A percentile compares a stretch with the other conserved stretches of the same genome.
phyloP scores from a whole-genome alignment of 2,329 filamentous ascomycete genomes.

The Fusarium tupiense region DNA sequence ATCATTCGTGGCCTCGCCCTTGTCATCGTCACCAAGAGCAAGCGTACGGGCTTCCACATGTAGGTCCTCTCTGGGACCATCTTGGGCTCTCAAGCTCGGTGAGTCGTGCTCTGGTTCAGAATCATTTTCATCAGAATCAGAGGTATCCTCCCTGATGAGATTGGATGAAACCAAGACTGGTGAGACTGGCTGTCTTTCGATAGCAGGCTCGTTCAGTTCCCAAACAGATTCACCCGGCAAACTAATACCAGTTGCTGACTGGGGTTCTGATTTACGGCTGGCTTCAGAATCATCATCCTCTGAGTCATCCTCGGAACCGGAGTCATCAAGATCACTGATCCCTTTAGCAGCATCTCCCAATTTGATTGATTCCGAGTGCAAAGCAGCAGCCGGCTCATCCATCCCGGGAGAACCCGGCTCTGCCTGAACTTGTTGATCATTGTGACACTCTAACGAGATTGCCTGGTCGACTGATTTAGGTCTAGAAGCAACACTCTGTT shows the following conservation, averaged over 20 bases:
- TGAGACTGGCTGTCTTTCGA: neutral
- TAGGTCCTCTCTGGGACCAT: neutral
- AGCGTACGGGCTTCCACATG: neutral
- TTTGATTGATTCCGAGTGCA: neutral
- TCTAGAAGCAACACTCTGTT: neutral
- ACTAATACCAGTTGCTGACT: neutral
- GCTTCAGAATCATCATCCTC: neutral
- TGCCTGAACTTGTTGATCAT: neutral
- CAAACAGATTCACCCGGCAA: neutral
- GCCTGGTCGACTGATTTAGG: neutral
- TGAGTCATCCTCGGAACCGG: neutral
- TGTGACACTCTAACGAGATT: neutral
- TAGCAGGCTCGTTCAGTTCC: neutral
- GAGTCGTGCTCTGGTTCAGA: slow-evolving; percentile 7
- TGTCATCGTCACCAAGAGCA: neutral
- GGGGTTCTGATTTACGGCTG: neutral
- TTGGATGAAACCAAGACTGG: neutral
- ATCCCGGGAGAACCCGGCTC: neutral
- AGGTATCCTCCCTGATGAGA: neutral
- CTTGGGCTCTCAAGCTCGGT: neutral
- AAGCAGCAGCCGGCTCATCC: neutral
- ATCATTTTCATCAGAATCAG: neutral
- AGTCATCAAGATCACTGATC: neutral
- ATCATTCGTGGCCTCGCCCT: neutral
- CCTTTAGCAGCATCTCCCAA: neutral